Base-by-base conservation (phyloP, 2,329 filamentous ascomycete species). In the Tolypocladium guangdongense region DNA sequence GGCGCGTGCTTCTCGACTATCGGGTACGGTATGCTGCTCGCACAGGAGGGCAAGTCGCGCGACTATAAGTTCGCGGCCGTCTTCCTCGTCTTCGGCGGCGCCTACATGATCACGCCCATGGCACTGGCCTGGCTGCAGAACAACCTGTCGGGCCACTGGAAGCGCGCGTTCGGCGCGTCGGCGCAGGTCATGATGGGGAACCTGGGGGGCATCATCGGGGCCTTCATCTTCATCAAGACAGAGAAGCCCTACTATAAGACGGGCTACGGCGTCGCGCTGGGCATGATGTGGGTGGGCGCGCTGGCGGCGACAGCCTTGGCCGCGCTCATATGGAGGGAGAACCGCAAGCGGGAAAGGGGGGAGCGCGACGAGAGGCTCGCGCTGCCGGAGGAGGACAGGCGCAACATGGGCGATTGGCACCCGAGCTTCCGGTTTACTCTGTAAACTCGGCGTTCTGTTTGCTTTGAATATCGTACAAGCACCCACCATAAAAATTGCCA, bases 111-210 rank as follows among this genome's bases (percentile, higher is more conserved):
- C 4, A 76, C 79, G 55, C 79, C 80, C 1, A 72, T 83, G 43
- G 70, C 72, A 1, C 66, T 83, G 30, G 76, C 72, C 7, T 84
- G 80, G 80, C 66, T 83, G 11, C 60, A 72, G 54, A 82, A 83
- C 61, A 78, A 79, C 57, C 71, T 81, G 58, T 73, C 71, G 1
- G 79, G 79, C 1, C 78, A 81, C 61, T 82, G 80, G 63, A 83
- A 83, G 66, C 72, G 78, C 20, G 70, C 73, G 0, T 71, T 83
- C 32, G 72, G 73, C 7, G 71, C 77, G 22, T 78, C 78, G 18
- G 70, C 81, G 56, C 75, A 75, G 68, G 57, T 64, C 49, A 61
- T 73, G 55, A 68, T 78, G 6, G 78, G 78, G 14, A 80, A 80
- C 60, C 57, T 72, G 8, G 74, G 70, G 0, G 77, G 77, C 4